phyloP scores from a whole-genome alignment of 768 basidiomycete species.

The Boletus tomentosulus region DNA sequence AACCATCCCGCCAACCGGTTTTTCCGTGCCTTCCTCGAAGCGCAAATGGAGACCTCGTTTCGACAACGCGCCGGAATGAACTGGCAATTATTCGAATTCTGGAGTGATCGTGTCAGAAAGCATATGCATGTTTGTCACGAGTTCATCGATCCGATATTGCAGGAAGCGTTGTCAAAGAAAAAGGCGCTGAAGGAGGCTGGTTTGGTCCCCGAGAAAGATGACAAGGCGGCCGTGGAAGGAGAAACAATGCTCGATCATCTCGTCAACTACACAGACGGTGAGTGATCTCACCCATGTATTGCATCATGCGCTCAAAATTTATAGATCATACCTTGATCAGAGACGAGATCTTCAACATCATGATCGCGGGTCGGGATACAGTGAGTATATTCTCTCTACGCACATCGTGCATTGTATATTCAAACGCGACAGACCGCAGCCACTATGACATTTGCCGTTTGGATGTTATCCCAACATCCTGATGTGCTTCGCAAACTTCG shows the following conservation, averaged over 20 bases:
- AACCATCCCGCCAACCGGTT: constrained; percentile 40
- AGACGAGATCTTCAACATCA: constrained; percentile 36
- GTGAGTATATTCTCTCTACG: constrained; percentile 8
- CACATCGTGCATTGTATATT: not conserved
- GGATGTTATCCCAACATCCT: constrained; percentile 42
- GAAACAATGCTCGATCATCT: constrained; percentile 31
- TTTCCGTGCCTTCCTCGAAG: constrained; percentile 45
- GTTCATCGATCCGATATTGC: constrained; percentile 52
- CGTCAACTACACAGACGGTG: constrained; percentile 28
- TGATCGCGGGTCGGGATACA: constrained; percentile 36
- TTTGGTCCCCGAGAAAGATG: constrained; percentile 1
- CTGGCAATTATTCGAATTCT: constrained; percentile 38
- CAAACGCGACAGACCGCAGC: constrained; percentile 23
- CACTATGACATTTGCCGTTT: constrained; percentile 33
- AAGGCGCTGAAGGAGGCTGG: not conserved
- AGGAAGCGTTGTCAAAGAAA: no score
- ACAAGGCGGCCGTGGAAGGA: constrained; percentile 16
- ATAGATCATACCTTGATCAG: constrained; percentile 30
- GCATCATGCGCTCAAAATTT: not conserved
- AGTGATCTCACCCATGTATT: not conserved
- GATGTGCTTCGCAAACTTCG: constrained; percentile 27
- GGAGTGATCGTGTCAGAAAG: constrained; percentile 42
- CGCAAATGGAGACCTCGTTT: constrained; percentile 38
- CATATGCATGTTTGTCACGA: constrained; percentile 45
- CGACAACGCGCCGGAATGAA: constrained; percentile 37